phyloP scores from a whole-genome alignment of 208 protist genomes.

The Wallacemonas sp. region DNA sequence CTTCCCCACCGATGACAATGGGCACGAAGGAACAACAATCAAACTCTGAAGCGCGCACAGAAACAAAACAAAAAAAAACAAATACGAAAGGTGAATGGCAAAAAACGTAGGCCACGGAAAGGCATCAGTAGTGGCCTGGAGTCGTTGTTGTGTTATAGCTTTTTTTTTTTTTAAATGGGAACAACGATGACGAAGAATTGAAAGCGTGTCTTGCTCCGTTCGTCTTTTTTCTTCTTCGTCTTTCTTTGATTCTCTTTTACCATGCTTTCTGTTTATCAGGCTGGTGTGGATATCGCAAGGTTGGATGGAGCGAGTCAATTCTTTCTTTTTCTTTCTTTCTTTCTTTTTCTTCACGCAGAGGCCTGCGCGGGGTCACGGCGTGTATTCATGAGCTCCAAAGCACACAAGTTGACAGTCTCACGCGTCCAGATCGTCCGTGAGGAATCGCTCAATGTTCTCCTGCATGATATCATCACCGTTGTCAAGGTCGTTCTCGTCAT shows the following conservation, averaged over 20 bases:
- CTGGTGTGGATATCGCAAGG: no score
- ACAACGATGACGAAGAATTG: neutral
- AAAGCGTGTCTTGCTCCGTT: neutral
- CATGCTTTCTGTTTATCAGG: neutral
- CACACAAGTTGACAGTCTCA: no score
- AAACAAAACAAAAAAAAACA: no score
- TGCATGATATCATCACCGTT: slow-evolving; percentile 60
- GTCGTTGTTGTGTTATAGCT: neutral
- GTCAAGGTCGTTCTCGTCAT: slow-evolving; percentile 32
- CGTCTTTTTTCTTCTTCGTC: neutral
- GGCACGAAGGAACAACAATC: no score
- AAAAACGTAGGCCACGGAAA: no score
- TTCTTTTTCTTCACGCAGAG: slow-evolving; percentile 15
- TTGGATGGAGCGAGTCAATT: no score
- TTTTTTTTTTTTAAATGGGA: neutral
- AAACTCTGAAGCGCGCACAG: no score
- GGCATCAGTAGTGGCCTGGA: no score
- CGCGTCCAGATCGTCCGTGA: slow-evolving; percentile 8
- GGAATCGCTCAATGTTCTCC: slow-evolving; percentile 28
- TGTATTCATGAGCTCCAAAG: no score
- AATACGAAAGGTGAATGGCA: no score
- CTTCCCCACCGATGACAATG: no score
- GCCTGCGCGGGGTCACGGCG: no score
- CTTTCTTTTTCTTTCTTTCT: slow-evolving; percentile 7
- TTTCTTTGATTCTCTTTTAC: neutral